Conservation (phyloP, 176 grass and related monocot species). For the Miscanthus lutarioriparius region DNA sequence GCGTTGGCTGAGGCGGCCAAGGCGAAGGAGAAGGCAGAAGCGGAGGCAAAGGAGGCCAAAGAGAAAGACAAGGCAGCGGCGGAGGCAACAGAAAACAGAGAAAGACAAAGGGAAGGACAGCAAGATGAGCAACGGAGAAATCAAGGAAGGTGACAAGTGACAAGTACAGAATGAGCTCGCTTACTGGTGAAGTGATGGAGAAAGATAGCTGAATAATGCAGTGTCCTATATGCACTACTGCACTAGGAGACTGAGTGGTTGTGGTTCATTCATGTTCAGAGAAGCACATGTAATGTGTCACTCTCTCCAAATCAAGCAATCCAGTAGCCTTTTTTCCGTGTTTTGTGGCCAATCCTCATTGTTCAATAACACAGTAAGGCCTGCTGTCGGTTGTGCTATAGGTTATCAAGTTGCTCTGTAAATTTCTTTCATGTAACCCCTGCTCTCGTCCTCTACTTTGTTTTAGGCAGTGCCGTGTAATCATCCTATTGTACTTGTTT, state of each 20-base stretch:
- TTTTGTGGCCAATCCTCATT: not conserved
- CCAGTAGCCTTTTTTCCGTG: not conserved
- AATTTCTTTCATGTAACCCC: not conserved
- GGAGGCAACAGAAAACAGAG: not conserved
- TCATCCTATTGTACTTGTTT: not conserved
- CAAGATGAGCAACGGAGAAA: not conserved
- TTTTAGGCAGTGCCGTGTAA: not conserved
- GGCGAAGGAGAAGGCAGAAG: not conserved
- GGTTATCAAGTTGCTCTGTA: not conserved
- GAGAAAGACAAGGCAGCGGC: not conserved
- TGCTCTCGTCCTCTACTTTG: not conserved
- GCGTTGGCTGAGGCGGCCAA: not conserved
- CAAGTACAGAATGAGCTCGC: not conserved
- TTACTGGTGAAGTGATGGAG: not conserved
- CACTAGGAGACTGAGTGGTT: not conserved
- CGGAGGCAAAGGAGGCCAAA: not conserved
- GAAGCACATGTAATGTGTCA: not conserved
- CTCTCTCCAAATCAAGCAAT: not conserved
- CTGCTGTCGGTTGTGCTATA: not conserved
- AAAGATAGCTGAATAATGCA: not conserved
- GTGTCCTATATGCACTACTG: not conserved
- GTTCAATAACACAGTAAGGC: not conserved
- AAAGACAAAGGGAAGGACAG: not conserved
- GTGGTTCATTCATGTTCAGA: not conserved
- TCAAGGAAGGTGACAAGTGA: constrained; percentile 2